Evolutionary conservation across 441 rosid genomes (phyloP), one percentile per base, ranked within the genome.

Genomic region (Erodium moschatum): DNA sequence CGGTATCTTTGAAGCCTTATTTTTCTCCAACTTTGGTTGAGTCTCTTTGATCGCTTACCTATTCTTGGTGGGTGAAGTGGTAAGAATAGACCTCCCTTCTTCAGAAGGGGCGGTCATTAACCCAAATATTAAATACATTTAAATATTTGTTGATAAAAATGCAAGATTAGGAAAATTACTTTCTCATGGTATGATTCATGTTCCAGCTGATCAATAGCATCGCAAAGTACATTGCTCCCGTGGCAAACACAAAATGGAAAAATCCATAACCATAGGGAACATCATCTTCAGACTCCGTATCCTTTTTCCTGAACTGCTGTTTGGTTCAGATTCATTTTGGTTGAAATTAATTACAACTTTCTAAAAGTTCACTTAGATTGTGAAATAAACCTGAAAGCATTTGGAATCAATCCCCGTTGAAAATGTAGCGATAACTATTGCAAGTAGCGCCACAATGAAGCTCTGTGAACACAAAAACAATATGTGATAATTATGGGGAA

Each of bases 151-250:
- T 24, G 2, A 0, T 0, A 24, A 24, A 24, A 24, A 24, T 24
- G 27, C 27, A 24, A 33, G 38, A 33, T 33, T 33, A 50, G 15
- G 38, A 33, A 19, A 58, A 80, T 7, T 84, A 88, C 98, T 85
- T 93, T 81, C 73, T 80, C 74, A 93, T 91, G 68, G 90, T 69
- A 38, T 89, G 90, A 80, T 89, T 96, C 72, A 88, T 86, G 70
- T 91, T 93, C 98, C 97, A 93, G 56, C 98, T 94, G 3, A 93
- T 86, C 74, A 93, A 77, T 40, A 91, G 80, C 98, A 93, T 93
- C n/a, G 95, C 92, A 1, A 94, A 88, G 81, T 93, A 93, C 98
- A 93, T 93, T 3, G 98, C 93, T 74, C 98, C 98, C 0, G 97
- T 91, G 69, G 98, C 97, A 21, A 93, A 93, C 19, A 93, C 97